These are phyloP conservation scores for Nicotiana otophora DNA, from an alignment of 257 asterid species.

Conservation along the genomic window DNA sequence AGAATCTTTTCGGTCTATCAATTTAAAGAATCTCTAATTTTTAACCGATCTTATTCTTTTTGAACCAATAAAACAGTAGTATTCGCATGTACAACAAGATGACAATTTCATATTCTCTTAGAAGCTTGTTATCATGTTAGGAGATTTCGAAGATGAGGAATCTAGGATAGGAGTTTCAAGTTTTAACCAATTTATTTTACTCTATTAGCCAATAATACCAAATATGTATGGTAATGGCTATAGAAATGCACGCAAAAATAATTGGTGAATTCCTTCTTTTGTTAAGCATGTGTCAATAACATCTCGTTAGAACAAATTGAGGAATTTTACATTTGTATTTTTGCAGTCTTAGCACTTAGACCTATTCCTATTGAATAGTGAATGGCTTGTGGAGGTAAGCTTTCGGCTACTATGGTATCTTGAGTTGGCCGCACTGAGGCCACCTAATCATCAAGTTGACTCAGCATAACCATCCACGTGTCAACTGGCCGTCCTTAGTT, in stretches of 20 bases:
- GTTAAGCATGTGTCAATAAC: background rate
- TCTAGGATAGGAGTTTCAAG: background rate
- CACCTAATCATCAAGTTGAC: background rate
- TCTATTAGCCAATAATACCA: background rate
- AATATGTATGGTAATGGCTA: background rate
- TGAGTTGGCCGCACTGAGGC: conserved; percentile 3
- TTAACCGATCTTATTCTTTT: background rate
- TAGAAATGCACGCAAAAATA: background rate
- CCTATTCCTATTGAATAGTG: background rate
- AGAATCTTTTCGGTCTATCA: background rate
- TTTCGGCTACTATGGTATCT: background rate
- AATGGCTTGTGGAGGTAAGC: background rate
- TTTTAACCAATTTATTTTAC: background rate
- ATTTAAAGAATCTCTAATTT: background rate
- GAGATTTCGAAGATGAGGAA: background rate
- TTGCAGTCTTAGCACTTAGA: conserved; percentile 1
- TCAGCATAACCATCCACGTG: background rate
- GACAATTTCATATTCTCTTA: background rate
- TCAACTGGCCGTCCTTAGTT: background rate
- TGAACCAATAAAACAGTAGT: background rate
- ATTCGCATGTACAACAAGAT: background rate
- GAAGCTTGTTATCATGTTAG: background rate
- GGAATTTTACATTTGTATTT: background rate
- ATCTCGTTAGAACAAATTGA: background rate
- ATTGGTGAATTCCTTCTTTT: background rate